Conservation (phyloP, 768 basidiomycete species). For the Russula sp. region DNA sequence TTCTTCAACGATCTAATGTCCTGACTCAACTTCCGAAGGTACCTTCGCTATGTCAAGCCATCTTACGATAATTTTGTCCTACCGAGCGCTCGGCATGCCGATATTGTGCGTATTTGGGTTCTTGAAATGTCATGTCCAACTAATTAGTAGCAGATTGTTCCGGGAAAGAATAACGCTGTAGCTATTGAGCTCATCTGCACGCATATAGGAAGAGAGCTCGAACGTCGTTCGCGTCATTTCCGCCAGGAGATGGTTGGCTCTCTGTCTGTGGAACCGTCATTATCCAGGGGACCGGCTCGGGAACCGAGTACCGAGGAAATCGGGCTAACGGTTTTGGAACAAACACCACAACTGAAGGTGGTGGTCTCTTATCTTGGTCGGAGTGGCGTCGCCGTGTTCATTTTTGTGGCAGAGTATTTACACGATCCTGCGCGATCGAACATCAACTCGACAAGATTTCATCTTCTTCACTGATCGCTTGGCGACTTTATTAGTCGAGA, state of each 20-base stretch:
- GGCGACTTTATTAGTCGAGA: slow-evolving; percentile 79
- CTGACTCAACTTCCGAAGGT: slow-evolving; percentile 45
- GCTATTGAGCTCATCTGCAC: slow-evolving; percentile 93
- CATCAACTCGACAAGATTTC: slow-evolving; percentile 78
- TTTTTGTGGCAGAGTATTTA: slow-evolving; percentile 67
- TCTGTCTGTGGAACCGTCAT: slow-evolving; percentile 31
- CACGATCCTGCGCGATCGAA: slow-evolving; percentile 75
- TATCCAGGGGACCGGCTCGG: slow-evolving; percentile 29
- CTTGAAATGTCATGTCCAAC: not conserved
- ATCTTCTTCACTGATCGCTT: slow-evolving; percentile 90
- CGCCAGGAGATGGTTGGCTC: slow-evolving; percentile 62
- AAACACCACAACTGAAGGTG: slow-evolving; percentile 80
- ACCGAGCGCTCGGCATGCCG: slow-evolving; percentile 82
- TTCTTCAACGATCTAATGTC: not conserved
- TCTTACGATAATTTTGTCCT: slow-evolving; percentile 92
- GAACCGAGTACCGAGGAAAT: slow-evolving; percentile 42
- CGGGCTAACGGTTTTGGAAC: slow-evolving; percentile 61
- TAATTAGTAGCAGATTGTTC: slow-evolving; percentile 73
- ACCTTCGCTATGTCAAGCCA: slow-evolving; percentile 92
- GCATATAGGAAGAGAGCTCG: slow-evolving; percentile 81
- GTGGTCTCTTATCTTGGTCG: slow-evolving; percentile 20
- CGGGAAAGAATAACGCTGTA: slow-evolving; percentile 82
- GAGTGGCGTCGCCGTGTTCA: slow-evolving; percentile 7
- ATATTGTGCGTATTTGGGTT: slow-evolving; percentile 57
- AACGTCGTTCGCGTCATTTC: slow-evolving; percentile 71